These are phyloP conservation scores for Coniella vitis DNA, from an alignment of 2,329 filamentous ascomycete genomes.

Conservation along the genomic window DNA sequence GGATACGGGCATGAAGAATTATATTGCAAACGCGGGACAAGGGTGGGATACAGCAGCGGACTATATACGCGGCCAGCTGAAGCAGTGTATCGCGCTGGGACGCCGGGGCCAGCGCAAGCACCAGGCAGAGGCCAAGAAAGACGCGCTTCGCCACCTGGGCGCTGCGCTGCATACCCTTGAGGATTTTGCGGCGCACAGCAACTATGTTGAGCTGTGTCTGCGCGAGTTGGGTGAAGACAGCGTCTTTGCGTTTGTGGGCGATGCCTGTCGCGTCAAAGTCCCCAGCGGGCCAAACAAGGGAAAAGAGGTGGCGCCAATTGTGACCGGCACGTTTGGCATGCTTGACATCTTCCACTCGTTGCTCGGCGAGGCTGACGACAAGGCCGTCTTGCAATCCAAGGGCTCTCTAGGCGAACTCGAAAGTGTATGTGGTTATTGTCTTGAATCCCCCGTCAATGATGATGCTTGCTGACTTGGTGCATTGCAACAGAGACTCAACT, in stretches of 20 bases:
- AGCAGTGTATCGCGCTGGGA: constrained; percentile 21
- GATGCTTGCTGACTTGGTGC: not conserved
- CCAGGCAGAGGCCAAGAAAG: constrained; percentile 19
- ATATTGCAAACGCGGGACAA: constrained; percentile 23
- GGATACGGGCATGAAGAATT: constrained; percentile 27
- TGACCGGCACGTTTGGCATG: constrained; percentile 47
- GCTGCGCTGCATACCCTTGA: constrained; percentile 47
- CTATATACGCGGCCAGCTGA: constrained; percentile 23
- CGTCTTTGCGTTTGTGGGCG: constrained; percentile 46
- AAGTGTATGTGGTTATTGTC: constrained; percentile 1
- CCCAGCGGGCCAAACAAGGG: constrained; percentile 24
- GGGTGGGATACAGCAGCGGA: constrained; percentile 25
- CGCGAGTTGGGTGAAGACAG: constrained; percentile 41
- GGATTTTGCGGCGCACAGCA: constrained; percentile 48
- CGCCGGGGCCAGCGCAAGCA: constrained; percentile 18
- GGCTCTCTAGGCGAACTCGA: constrained; percentile 24
- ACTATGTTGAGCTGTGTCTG: constrained; percentile 46
- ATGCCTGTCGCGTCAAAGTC: constrained; percentile 24
- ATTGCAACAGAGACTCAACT: constrained; percentile 22
- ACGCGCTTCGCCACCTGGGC: constrained; percentile 31
- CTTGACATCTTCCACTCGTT: constrained; percentile 27
- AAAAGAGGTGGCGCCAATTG: constrained; percentile 41
- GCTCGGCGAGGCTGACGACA: constrained; percentile 26
- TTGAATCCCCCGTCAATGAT: no score
- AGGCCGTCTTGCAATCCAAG: constrained; percentile 24